Conservation (phyloP, 495 filamentous ascomycete species). For the Tuber indicum region DNA sequence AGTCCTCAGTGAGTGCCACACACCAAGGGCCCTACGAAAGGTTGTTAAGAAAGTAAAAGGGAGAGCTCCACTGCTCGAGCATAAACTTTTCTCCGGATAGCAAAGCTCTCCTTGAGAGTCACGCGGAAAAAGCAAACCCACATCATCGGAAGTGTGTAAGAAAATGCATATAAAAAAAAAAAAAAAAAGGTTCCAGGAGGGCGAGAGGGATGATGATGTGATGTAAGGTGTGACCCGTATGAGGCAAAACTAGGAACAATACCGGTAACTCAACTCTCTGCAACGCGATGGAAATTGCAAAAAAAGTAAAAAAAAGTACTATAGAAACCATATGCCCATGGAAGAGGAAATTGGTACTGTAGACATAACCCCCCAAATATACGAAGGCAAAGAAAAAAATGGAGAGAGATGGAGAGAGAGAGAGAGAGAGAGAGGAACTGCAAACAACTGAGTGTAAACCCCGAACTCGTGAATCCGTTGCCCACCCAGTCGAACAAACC, state of each 20-base stretch:
- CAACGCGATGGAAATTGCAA: not conserved
- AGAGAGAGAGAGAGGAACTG: not conserved
- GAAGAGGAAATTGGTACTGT: not conserved
- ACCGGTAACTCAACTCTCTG: not conserved
- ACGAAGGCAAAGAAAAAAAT: not conserved
- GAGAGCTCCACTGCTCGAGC: not conserved
- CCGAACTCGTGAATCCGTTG: not conserved
- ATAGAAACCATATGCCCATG: slow-evolving; percentile 3
- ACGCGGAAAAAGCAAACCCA: slow-evolving; percentile 35
- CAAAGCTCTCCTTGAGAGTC: slow-evolving; percentile 22
- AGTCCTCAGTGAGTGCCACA: slow-evolving; percentile 7
- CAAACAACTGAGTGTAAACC: slow-evolving; percentile 1
- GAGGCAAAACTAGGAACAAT: not conserved
- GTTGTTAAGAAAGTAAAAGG: not conserved
- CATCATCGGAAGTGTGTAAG: slow-evolving; percentile 8
- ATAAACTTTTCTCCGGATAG: slow-evolving; percentile 1
- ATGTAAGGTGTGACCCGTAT: not conserved
- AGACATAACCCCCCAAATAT: not conserved
- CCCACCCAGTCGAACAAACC: not conserved
- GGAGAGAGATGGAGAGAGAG: not conserved
- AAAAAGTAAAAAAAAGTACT: slow-evolving; percentile 14
- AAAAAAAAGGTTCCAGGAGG: not conserved
- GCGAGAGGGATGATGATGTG: not conserved
- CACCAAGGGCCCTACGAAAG: not conserved
- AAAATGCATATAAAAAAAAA: not conserved